Conservation (phyloP, 2,329 filamentous ascomycete species). For the Emmonsiellopsis sp. region DNA sequence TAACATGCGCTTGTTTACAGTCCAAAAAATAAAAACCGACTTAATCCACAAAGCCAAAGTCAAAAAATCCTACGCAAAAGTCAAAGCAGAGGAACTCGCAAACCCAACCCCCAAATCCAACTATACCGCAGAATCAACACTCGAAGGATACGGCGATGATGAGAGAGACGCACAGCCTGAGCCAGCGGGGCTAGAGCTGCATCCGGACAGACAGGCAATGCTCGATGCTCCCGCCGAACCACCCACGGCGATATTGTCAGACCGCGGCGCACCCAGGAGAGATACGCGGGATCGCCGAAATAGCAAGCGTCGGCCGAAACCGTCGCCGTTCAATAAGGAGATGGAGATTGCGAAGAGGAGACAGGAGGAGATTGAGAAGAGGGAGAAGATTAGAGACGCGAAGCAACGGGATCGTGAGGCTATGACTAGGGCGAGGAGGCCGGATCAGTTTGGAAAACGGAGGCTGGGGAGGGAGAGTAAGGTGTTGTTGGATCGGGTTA, state of each 20-base stretch:
- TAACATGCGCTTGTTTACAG: constrained; percentile 34
- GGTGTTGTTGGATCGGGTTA: constrained; percentile 68
- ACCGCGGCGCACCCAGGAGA: constrained; percentile 14
- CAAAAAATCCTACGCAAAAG: constrained; percentile 83
- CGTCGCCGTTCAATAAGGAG: constrained; percentile 54
- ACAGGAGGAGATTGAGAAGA: constrained; percentile 51
- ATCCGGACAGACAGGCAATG: constrained; percentile 53
- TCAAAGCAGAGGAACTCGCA: constrained; percentile 56
- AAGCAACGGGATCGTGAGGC: constrained; percentile 63
- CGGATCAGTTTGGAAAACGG: constrained; percentile 60
- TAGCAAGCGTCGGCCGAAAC: constrained; percentile 31
- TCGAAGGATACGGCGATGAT: constrained; percentile 19
- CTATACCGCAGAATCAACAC: constrained; percentile 23
- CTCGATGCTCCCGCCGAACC: constrained; percentile 37
- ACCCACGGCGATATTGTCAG: background rate
- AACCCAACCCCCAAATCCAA: constrained; percentile 23
- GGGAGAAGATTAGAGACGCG: constrained; percentile 55
- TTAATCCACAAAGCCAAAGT: constrained; percentile 89
- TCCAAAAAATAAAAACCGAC: constrained; percentile 79
- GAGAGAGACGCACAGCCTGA: constrained; percentile 13
- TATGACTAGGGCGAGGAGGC: constrained; percentile 53
- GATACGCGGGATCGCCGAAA: constrained; percentile 17
- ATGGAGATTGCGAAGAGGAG: constrained; percentile 58
- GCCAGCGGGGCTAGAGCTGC: constrained; percentile 42
- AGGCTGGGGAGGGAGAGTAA: constrained; percentile 75